Conservation (phyloP, 2,329 filamentous ascomycete genomes). For the Exophiala spinifera region DNA sequence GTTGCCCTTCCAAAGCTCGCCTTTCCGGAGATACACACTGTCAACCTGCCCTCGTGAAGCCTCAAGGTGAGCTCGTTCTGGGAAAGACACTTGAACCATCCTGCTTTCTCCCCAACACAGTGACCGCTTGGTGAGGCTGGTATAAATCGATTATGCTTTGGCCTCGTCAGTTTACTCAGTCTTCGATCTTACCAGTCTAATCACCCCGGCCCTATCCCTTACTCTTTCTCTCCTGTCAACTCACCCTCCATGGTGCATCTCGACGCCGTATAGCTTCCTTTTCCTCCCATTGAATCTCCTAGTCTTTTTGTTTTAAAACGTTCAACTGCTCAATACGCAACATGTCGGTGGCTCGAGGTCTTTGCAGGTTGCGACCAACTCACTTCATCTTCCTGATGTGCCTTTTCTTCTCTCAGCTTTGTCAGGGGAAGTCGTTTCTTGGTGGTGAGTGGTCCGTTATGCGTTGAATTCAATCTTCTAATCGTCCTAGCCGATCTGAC, state of each 20-base stretch:
- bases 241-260: too few relatives aligned
- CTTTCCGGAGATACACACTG: background rate
- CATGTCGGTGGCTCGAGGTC: background rate
- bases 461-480: background rate
- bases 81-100: background rate
- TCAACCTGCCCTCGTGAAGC: background rate
- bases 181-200: background rate
- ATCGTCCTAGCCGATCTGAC: slow-evolving; percentile 18
- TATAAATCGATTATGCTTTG: background rate
- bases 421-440: background rate
- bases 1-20: background rate
- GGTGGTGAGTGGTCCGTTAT: background rate
- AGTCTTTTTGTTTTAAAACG: too few relatives aligned
- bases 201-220: background rate
- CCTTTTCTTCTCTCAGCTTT: background rate
- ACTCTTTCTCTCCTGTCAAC: background rate
- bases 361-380: background rate
- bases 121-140: background rate
- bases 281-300: too few relatives aligned
- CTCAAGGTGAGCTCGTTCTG: background rate
- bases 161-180: background rate
- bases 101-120: background rate
- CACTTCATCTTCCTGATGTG: background rate
- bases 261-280: too few relatives aligned
- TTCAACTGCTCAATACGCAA: background rate